Evolutionary conservation across 768 basidiomycete species (phyloP).

Genomic region (Amylocystis lapponica): DNA sequence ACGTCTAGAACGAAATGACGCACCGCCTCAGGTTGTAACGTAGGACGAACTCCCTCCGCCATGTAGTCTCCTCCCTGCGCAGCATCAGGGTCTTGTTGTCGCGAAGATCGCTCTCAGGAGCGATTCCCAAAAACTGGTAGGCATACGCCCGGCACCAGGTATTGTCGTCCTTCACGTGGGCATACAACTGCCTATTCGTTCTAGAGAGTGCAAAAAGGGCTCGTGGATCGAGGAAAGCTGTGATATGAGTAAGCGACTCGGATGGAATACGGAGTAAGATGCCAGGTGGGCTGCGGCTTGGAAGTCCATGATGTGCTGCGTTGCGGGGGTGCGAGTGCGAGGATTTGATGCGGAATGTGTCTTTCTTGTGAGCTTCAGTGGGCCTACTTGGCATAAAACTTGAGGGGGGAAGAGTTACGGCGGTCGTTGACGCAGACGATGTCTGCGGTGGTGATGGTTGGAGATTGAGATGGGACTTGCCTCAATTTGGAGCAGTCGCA

Average conservation of each 20-base stretch:
- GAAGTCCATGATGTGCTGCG: constrained; percentile 45
- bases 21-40: constrained; percentile 54
- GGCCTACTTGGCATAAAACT: constrained; percentile 69
- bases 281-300: constrained; percentile 13
- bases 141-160: constrained; percentile 78
- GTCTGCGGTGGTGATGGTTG: constrained; percentile 27
- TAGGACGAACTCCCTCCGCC: constrained; percentile 65
- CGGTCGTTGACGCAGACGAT: constrained; percentile 21
- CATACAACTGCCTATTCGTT: constrained; percentile 46
- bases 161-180: constrained; percentile 70
- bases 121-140: constrained; percentile 58
- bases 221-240: constrained; percentile 62
- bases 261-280: constrained; percentile 49
- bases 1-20: too few relatives aligned
- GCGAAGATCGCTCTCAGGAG: constrained; percentile 54
- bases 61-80: constrained; percentile 49
- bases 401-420: constrained; percentile 8
- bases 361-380: constrained; percentile 34
- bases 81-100: constrained; percentile 43
- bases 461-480: constrained; percentile 12
- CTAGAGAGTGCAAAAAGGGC: constrained; percentile 52
- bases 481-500: constrained; percentile 11
- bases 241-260: constrained; percentile 74
- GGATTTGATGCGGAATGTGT: constrained; percentile 26
- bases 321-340: constrained; percentile 24